phyloP scores from a whole-genome alignment of 345 rosid genomes.

The Citrus cavaleriei region DNA sequence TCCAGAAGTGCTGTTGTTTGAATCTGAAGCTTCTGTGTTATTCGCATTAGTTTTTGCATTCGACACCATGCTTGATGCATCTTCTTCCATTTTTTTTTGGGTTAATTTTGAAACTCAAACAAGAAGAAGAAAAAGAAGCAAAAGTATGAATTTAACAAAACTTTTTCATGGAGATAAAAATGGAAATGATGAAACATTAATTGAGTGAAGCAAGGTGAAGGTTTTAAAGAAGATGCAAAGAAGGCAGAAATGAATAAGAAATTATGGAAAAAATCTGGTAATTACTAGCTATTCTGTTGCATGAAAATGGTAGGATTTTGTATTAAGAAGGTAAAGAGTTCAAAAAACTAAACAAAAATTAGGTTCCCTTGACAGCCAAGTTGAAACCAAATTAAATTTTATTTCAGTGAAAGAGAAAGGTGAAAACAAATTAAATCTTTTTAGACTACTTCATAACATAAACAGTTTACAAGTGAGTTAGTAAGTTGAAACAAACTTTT shows the following conservation, averaged over 20 bases:
- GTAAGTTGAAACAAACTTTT: slow-evolving; percentile 16
- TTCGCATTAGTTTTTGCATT: slow-evolving; percentile 14
- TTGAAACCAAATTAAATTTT: neutral
- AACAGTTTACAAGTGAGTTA: neutral
- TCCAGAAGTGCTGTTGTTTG: slow-evolving; percentile 7
- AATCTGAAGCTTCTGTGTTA: slow-evolving; percentile 22
- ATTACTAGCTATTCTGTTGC: slow-evolving; percentile 17
- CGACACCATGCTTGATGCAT: slow-evolving; percentile 25
- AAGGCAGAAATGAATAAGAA: slow-evolving; percentile 1
- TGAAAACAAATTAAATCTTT: neutral
- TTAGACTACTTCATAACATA: neutral
- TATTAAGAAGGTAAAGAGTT: slow-evolving; percentile 9
- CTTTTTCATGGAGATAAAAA: neutral
- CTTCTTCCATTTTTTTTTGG: slow-evolving; percentile 18
- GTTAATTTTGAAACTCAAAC: neutral
- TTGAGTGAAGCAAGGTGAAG: neutral
- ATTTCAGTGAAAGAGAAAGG: neutral
- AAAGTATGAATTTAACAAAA: neutral
- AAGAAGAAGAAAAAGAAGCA: neutral
- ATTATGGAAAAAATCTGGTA: slow-evolving; percentile 25
- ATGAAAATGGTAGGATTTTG: slow-evolving; percentile 14
- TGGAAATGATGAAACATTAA: neutral
- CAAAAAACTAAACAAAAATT: neutral
- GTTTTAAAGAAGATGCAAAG: neutral
- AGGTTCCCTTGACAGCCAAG: slow-evolving; percentile 6